phyloP scores from a whole-genome alignment of 352 stramenopile genomes.

The Phytopythium aichiense region DNA sequence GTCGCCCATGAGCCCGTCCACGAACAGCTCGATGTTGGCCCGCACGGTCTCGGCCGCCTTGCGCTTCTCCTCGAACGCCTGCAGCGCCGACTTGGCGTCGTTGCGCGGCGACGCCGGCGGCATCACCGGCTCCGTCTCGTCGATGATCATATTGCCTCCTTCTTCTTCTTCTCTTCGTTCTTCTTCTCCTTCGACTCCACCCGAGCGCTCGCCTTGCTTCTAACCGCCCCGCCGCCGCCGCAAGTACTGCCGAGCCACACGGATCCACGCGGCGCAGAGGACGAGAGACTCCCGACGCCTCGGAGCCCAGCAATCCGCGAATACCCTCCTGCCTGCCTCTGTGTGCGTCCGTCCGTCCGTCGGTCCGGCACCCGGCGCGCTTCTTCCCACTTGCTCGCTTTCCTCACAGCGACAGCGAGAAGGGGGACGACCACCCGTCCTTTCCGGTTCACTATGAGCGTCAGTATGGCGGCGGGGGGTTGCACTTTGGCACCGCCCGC shows the following conservation, averaged over 20 bases:
- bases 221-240: background rate
- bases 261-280: background rate
- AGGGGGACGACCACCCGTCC: slow-evolving; percentile 1
- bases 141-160: slow-evolving; percentile 4
- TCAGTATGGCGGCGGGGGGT: background rate
- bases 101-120: slow-evolving; percentile 30
- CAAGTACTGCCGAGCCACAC: background rate
- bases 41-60: slow-evolving; percentile 51
- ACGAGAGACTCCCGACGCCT: background rate
- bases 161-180: background rate
- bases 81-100: slow-evolving; percentile 14
- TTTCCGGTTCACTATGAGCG: background rate
- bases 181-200: background rate
- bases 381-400: background rate
- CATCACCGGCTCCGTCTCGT: slow-evolving; percentile 15
- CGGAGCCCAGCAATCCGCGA: slow-evolving; percentile 1
- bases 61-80: slow-evolving; percentile 38
- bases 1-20: slow-evolving; percentile 74
- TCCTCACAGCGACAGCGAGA: background rate
- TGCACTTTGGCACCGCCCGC: background rate
- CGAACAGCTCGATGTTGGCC: slow-evolving; percentile 77
- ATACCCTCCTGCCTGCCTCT: background rate
- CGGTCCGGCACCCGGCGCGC: background rate
- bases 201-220: too few relatives aligned
- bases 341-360: background rate